Percentiles rank a stretch among this genome's conserved stretches.
phyloP scores from a whole-genome alignment of 352 stramenopile genomes.

The Globisporangium okanoganense region DNA sequence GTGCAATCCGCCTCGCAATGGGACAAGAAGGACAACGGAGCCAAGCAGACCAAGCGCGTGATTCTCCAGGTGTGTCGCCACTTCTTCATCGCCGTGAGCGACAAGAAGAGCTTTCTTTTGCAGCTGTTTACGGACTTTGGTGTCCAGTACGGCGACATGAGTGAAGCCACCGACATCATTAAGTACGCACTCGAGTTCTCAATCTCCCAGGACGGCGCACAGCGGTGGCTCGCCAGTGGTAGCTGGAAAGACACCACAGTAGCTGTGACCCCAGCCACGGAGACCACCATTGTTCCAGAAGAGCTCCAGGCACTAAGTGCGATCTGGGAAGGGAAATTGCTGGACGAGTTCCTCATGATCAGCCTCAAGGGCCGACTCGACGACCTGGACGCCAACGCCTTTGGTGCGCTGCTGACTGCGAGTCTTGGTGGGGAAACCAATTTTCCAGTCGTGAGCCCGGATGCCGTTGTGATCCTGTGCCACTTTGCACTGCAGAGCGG shows the following conservation, averaged over 20 bases:
- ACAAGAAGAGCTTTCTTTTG: conserved; percentile 70
- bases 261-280: neutral
- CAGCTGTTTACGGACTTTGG: conserved; percentile 64
- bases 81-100: conserved; percentile 44
- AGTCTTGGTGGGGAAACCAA: conserved; percentile 42
- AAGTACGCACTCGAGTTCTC: conserved; percentile 55
- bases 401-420: conserved; percentile 43
- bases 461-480: conserved; percentile 67
- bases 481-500: conserved; percentile 57
- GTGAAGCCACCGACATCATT: conserved; percentile 52
- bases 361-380: conserved; percentile 72
- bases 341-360: conserved; percentile 81
- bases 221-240: conserved; percentile 51
- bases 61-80: conserved; percentile 37
- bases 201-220: conserved; percentile 27
- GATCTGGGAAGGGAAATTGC: conserved; percentile 69
- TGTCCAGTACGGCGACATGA: conserved; percentile 67
- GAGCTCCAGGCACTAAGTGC: conserved; percentile 33
- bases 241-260: conserved; percentile 38
- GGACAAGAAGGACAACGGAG: conserved; percentile 17
- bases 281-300: neutral
- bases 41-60: conserved; percentile 23
- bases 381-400: conserved; percentile 47
- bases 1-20: conserved; percentile 31
- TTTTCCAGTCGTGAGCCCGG: conserved; percentile 56